Evolutionary conservation across 2,329 filamentous ascomycete species (phyloP).

Genomic region (Fusarium domesticum): DNA sequence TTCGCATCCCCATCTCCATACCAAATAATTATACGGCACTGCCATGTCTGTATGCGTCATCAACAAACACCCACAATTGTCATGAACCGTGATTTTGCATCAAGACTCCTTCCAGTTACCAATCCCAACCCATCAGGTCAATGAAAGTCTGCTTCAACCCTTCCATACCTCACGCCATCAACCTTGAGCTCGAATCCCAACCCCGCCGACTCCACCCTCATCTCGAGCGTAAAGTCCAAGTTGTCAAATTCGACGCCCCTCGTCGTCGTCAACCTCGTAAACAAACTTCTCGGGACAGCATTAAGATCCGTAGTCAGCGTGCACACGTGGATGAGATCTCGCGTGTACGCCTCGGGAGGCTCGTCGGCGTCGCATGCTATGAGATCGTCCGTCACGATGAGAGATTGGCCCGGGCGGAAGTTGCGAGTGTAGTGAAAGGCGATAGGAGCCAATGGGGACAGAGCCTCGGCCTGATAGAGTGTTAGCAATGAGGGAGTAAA

Average conservation of each 20-base stretch:
- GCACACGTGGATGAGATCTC: slow-evolving; percentile 68
- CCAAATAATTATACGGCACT: too few species aligned
- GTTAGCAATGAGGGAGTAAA: slow-evolving; percentile 4
- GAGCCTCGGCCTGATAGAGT: slow-evolving; percentile 61
- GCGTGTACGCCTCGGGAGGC: slow-evolving; percentile 58
- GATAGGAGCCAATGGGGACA: slow-evolving; percentile 70
- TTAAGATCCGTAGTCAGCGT: slow-evolving; percentile 77
- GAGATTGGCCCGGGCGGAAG: slow-evolving; percentile 73
- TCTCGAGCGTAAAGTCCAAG: slow-evolving; percentile 76
- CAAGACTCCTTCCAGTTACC: neutral
- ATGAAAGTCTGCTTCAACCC: slow-evolving; percentile 76
- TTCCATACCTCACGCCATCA: slow-evolving; percentile 72
- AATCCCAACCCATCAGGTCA: slow-evolving; percentile 1
- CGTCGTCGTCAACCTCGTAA: slow-evolving; percentile 74
- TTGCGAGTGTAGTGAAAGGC: slow-evolving; percentile 85
- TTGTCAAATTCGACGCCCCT: slow-evolving; percentile 79
- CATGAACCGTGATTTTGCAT: neutral
- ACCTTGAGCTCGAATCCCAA: slow-evolving; percentile 76
- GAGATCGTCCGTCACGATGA: slow-evolving; percentile 75
- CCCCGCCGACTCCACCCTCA: slow-evolving; percentile 76
- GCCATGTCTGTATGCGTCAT: too few species aligned
- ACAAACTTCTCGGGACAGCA: slow-evolving; percentile 69
- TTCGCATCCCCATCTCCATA: too few species aligned
- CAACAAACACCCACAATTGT: too few species aligned
- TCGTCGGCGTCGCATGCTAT: slow-evolving; percentile 71